Evolutionary conservation across 2,329 filamentous ascomycete genomes (phyloP), one percentile per base, ranked within the genome.

Genomic region (Aureobasidium sp.): DNA sequence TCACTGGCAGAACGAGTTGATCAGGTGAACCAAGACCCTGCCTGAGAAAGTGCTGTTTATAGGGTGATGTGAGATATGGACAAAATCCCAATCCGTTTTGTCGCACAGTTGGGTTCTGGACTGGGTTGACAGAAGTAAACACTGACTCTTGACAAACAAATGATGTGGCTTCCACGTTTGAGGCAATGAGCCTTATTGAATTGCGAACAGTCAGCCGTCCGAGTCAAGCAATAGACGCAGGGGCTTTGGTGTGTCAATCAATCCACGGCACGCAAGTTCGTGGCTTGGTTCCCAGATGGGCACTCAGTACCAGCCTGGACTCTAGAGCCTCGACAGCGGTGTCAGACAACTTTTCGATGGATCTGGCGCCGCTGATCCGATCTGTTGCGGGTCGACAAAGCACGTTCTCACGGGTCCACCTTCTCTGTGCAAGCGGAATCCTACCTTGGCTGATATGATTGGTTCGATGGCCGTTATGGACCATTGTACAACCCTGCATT

Each of bases 221-320:
- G 41, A 48, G 41, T 58, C 55, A 58, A 58, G 55, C 15, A 51
- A 49, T 6, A 22, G 37, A 60, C 37, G 57, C 57, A 60, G 57
- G 57, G 57, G 57, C 56, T 60, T 51, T 29, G 12, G n/a, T 49
- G 42, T 59, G 44, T 60, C 45, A 48, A 60, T 51, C 56, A 41
- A 22, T 20, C 15, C 25, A 49, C 45, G 56, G 56, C 55, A 37
- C 31, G 31, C 22, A 47, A 60, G 22, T 20, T 17, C 29, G 56
- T 49, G 56, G 44, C 44, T 60, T 60, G 56, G 29, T 44, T 22
- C 44, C 22, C 12, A 47, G 22, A 59, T 22, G 45, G 44, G 34
- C 22, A 29, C 45, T 58, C 55, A 51, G 20, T 60, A 29, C 45
- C 29, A 29, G 45, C 20, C 39, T n/a, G 15, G 15, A n/a, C 31